Evolutionary conservation across 805 yeast genomes (phyloP), one percentile per base, ranked within the genome.

Genomic region (Metschnikowia amazonensis): DNA sequence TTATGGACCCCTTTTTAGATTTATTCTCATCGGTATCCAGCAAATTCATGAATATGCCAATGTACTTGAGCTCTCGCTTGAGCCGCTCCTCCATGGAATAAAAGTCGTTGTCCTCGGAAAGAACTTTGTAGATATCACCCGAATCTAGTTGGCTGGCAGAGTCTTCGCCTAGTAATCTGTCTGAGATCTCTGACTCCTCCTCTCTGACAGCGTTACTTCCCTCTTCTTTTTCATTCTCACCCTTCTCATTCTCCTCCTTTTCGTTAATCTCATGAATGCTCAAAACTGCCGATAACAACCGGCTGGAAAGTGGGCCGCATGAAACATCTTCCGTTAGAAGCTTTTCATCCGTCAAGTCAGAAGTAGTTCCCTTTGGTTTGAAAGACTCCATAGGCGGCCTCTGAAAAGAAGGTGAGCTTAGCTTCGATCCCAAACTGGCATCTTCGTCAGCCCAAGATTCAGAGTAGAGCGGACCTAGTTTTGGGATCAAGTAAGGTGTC

Each of bases 401-500:
- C 35, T 61, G 66, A 45, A 58, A 62, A 4, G 79, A 75, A 3
- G 81, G 76, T 8, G 82, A 67, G 46, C 76, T 70, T 43, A 72
- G 52, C 60, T 78, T 59, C 51, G 72, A 45, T 3, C 74, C 70
- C 34, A 70, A 58, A 17, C 58, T 72, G 58, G 69, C 63, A 62
- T 88, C 96, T 59, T 89, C 96, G 42, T 84, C 86, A 11, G 83
- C 78, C 98, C 99, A 94, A 4, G 80, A 75, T 35, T 88, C 89
- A 1, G 84, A 80, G 59, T 92, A 94, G 21, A 80, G 69, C 4
- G 84, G 86, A 0, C 99, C 98, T 34, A 94, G 63, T 36, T 85
- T 86, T 2, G 99, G 98, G 9, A 89, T 84, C 13, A 83, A 65
- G 56, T 77, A 89, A 2, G 97, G 96, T 42, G 67, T 79, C 3